Percentiles rank a stretch among this genome's conserved stretches.
Evolutionary conservation across 768 basidiomycete genomes (phyloP).

Genomic region (Tricholoma hemisulphureum): DNA sequence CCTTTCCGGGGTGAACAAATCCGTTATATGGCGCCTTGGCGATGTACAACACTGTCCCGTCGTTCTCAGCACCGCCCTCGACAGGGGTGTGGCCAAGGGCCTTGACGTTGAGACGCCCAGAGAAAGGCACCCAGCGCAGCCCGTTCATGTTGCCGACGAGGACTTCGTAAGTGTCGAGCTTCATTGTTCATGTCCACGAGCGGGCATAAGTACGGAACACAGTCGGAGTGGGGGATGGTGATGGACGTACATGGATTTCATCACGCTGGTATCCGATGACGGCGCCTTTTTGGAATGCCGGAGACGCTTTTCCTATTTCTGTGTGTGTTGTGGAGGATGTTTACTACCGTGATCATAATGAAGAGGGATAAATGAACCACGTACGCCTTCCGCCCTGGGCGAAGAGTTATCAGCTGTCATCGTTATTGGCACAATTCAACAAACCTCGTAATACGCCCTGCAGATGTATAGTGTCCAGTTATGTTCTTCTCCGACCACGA

Average conservation of each 20-base stretch:
- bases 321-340: slow-evolving; percentile 30
- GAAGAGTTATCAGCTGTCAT: background rate
- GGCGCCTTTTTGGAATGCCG: slow-evolving; percentile 56
- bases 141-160: slow-evolving; percentile 61
- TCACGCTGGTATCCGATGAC: slow-evolving; percentile 61
- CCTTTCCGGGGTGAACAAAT: slow-evolving; percentile 64
- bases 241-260: slow-evolving; percentile 52
- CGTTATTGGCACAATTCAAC: slow-evolving; percentile 12
- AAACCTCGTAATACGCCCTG: slow-evolving; percentile 58
- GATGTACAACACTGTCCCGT: slow-evolving; percentile 61
- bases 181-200: too few species aligned
- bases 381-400: slow-evolving; percentile 54
- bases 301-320: slow-evolving; percentile 70
- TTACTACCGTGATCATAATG: background rate
- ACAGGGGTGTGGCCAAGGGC: slow-evolving; percentile 52
- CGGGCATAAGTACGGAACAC: background rate
- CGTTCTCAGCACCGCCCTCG: slow-evolving; percentile 64
- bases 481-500: slow-evolving; percentile 55
- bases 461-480: slow-evolving; percentile 55
- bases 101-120: slow-evolving; percentile 44
- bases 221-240: background rate
- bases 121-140: slow-evolving; percentile 55
- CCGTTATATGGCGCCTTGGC: slow-evolving; percentile 54
- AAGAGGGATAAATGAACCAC: slow-evolving; percentile 35
- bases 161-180: slow-evolving; percentile 66